Conservation (phyloP, 768 basidiomycete species). For the Leccinellum albellum region DNA sequence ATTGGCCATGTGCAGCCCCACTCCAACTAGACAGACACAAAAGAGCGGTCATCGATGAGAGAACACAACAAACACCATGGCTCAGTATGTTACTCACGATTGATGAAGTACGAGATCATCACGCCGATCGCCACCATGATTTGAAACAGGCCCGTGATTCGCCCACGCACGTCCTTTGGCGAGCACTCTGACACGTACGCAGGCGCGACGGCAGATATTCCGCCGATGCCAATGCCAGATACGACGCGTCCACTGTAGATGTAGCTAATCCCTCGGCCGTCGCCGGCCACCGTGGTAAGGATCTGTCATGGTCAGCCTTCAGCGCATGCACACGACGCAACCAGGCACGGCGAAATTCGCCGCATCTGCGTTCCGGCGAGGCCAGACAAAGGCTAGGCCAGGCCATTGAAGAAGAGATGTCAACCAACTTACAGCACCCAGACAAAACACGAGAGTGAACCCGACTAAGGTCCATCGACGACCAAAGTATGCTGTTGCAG, state of each 20-base stretch:
- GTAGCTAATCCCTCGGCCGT: conserved; percentile 52
- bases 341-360: background rate
- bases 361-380: background rate
- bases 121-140: conserved; percentile 82
- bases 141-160: conserved; percentile 84
- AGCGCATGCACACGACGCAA: background rate
- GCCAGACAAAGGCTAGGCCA: background rate
- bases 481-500: conserved; percentile 53
- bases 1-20: conserved; percentile 48
- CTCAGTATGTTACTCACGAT: conserved; percentile 46
- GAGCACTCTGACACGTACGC: conserved; percentile 85
- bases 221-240: conserved; percentile 78
- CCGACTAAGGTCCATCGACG: conserved; percentile 58
- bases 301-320: conserved; percentile 38
- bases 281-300: conserved; percentile 63
- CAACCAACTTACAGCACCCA: conserved; percentile 57
- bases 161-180: conserved; percentile 82
- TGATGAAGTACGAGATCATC: conserved; percentile 82
- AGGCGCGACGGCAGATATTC: conserved; percentile 79
- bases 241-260: conserved; percentile 82
- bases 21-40: conserved; percentile 43
- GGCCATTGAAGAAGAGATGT: conserved; percentile 20
- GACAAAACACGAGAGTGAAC: conserved; percentile 59
- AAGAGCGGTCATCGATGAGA: conserved; percentile 3
- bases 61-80: background rate